Percentiles rank a stretch among this genome's conserved stretches.
These are phyloP conservation scores for Mrakia hoshinonis DNA, from an alignment of 768 basidiomycete species.

Conservation along the genomic window DNA sequence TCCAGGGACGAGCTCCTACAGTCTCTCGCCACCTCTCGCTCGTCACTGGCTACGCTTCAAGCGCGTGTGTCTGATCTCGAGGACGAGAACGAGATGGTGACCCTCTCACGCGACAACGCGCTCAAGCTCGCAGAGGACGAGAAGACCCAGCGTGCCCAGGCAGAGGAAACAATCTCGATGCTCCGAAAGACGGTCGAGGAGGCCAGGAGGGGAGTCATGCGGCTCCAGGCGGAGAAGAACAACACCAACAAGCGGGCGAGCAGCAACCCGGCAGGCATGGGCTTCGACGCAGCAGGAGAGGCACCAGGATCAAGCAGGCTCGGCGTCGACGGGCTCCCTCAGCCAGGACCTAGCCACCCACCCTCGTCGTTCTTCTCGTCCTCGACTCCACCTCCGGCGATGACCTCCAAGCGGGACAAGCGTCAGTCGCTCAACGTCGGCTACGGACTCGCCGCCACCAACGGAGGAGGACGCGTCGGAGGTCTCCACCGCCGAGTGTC, in stretches of 20 bases:
- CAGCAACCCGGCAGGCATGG: not conserved
- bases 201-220: conserved; percentile 16
- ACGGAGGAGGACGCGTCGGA: not conserved
- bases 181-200: conserved; percentile 23
- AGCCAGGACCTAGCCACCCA: not conserved
- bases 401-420: conserved; percentile 26
- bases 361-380: not conserved
- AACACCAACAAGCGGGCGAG: conserved; percentile 1
- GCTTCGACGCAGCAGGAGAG: not conserved
- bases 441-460: not conserved
- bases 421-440: conserved; percentile 24
- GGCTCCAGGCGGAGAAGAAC: conserved; percentile 22
- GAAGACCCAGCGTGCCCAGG: not conserved
- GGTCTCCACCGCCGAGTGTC: conserved; percentile 5
- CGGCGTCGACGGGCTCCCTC: not conserved
- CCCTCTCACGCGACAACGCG: not conserved
- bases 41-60: conserved; percentile 14
- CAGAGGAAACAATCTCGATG: conserved; percentile 10
- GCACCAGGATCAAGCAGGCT: not conserved
- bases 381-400: not conserved
- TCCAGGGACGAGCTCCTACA: conserved; percentile 14
- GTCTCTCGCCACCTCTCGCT: conserved; percentile 14
- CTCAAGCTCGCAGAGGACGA: not conserved
- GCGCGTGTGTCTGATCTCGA: conserved; percentile 15
- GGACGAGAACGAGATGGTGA: conserved; percentile 19